Base-by-base conservation (phyloP, 192 early-diverging fungal genomes). In the Gigaspora rosea region DNA sequence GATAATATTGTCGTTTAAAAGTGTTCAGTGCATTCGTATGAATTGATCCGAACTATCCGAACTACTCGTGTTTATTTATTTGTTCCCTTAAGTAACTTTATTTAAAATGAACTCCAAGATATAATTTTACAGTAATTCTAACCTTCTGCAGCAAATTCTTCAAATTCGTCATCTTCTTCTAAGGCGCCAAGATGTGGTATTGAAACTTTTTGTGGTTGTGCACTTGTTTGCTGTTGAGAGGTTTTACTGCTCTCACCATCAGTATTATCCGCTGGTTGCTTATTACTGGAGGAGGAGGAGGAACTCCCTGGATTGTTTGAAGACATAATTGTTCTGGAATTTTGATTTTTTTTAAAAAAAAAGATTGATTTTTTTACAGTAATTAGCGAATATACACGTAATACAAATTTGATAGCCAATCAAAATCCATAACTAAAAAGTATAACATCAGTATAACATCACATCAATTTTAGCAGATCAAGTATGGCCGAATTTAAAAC, bases 81-180 rank as follows among this genome's bases (percentile, higher is more conserved):
- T 27, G 27, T 27, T 27, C 7, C 7, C 7, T 41, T 6, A 41
- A 41, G 7, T 41, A 41, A 6, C 3, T 41, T 41, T 41, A 2
- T 41, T 41, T 41, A 41, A 41, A 7, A 6, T 41, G 27, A 27
- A 27, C 27, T 27, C 27, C 27, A 41, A 41, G 41, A 41, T 41
- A 41, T 2, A 6, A 2, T 41, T 41, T 7, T 41, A 41, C 41
- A 41, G 4, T 41, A 33, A 41, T 47, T 11, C 22, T 15, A 85
- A 94, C 94, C 91, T 86, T 97, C 94, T 35, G 86, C 87, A 62
- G 86, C 85, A 85, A 97, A 97, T 81, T 97, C 95, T 80, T 97
- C 94, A 85, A 97, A 97, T 78, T 97, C 95, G 78, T 97, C 95
- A 86, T 97, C 95, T 70, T 95, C 94, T 78, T 94, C 93, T 54